Base-by-base conservation (phyloP, 2,329 filamentous ascomycete genomes). In the Penicillium sp. region DNA sequence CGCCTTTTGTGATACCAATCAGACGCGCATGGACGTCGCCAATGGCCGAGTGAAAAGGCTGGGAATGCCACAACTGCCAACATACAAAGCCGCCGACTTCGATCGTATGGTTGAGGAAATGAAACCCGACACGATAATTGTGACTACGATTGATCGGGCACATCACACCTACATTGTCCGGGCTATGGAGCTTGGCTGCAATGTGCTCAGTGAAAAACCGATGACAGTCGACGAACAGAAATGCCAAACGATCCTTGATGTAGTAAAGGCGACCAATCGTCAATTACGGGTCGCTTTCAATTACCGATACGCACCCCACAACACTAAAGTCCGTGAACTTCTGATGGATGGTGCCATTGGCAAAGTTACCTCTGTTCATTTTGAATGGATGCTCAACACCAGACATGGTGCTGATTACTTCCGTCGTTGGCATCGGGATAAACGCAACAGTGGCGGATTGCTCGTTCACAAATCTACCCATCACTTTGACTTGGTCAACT, bases 331-430 rank as follows among this genome's bases (percentile, higher is more conserved):
- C 2, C 79, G 75, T 53, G 77, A 83, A 63, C 57, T 85, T 0
- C 57, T 85, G 4, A 74, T 69, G 2, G 75, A 78, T 0, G 81
- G 80, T 0, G 79, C 78, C 1, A 83, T 86, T 51, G 82, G 83
- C 0, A 72, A 69, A 9, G 79, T 85, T 2, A 79, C 78, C 2
- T 80, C 77, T 7, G 78, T 85, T 20, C 82, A 85, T 61, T 84
- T 85, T 50, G 82, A 85, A 66, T 85, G 82, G 82, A 76, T 84
- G 70, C 77, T 85, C 42, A 81, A 85, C 65, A 84, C 81, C 6
- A 77, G 77, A 14, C 82, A 85, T 61, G 82, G 82, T 14, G 81
- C 82, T 2, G 82, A 85, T 63, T 55, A 55, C 33, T 84, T 85
- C 67, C 78, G 82, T 2, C 81, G 82, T 9, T 85, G 82, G 82